A percentile compares a stretch with the other conserved stretches of the same genome.
phyloP scores from a whole-genome alignment of 2,329 filamentous ascomycete species.

The Xylaria sp. region DNA sequence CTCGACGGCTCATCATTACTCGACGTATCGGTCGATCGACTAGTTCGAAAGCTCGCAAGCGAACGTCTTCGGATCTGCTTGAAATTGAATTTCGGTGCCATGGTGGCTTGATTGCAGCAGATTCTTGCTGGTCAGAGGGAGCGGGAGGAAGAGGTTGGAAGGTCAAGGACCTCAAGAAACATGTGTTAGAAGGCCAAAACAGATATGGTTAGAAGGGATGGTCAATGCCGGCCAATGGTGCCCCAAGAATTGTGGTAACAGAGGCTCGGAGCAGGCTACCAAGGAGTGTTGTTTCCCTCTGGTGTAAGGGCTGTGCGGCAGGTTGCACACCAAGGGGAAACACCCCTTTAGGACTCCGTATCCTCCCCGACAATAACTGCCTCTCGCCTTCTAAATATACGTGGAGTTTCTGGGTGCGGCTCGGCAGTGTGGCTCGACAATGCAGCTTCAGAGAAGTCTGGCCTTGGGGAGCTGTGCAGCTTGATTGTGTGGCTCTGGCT shows the following conservation, averaged over 20 bases:
- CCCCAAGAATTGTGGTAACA: not conserved
- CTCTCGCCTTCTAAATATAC: slow-evolving; percentile 6
- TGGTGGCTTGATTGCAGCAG: slow-evolving; percentile 1
- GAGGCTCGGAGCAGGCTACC: not conserved
- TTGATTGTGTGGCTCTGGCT: not conserved
- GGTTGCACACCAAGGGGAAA: not conserved
- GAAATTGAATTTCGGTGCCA: slow-evolving; percentile 45
- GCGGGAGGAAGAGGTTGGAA: not conserved
- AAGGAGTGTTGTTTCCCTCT: not conserved
- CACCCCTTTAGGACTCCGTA: not conserved
- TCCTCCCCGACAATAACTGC: not conserved
- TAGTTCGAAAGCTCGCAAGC: slow-evolving; percentile 72
- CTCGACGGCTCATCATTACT: slow-evolving; percentile 62
- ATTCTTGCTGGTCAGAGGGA: not conserved
- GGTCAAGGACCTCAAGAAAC: not conserved
- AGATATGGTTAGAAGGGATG: not conserved
- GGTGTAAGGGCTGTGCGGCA: not conserved
- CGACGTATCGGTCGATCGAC: slow-evolving; percentile 65
- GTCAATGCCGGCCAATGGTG: slow-evolving; percentile 4
- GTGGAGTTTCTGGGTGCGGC: not conserved
- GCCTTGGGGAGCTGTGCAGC: not conserved
- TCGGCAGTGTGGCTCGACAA: slow-evolving; percentile 11
- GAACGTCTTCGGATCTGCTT: slow-evolving; percentile 79
- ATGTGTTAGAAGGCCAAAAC: not conserved
- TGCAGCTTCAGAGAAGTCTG: not conserved